Conservation (phyloP, 1,284 basidiomycete species). For the Chalciporus sp. region DNA sequence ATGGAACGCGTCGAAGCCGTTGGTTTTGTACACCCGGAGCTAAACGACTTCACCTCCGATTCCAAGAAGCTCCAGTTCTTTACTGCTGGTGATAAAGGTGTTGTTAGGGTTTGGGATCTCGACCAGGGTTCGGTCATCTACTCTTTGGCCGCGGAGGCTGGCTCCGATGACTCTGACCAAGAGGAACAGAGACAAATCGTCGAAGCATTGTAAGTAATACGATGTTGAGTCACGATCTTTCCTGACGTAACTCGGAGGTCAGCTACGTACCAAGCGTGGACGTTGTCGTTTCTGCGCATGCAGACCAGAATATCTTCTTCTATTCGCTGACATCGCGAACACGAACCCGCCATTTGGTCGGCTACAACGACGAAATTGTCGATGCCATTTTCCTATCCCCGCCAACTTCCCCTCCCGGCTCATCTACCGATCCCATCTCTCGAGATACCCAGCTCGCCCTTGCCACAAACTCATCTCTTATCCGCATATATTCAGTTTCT, state of each 20-base stretch:
- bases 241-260: slow-evolving; percentile 25
- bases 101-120: slow-evolving; percentile 84
- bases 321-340: slow-evolving; percentile 69
- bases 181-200: slow-evolving; percentile 81
- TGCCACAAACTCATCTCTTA: slow-evolving; percentile 93
- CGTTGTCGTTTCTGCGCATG: slow-evolving; percentile 87
- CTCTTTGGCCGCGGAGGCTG: slow-evolving; percentile 57
- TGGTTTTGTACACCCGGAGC: slow-evolving; percentile 64
- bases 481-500: slow-evolving; percentile 81
- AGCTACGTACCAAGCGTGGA: slow-evolving; percentile 71
- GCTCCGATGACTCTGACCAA: slow-evolving; percentile 51
- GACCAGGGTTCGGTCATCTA: slow-evolving; percentile 65
- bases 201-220: slow-evolving; percentile 62
- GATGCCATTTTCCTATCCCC: slow-evolving; percentile 80
- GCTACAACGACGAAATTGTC: slow-evolving; percentile 98
- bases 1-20: slow-evolving; percentile 88
- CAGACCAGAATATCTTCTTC: slow-evolving; percentile 96
- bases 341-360: slow-evolving; percentile 86
- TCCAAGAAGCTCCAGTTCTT: slow-evolving; percentile 64
- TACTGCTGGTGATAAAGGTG: slow-evolving; percentile 88
- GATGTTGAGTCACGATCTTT: slow-evolving; percentile 10
- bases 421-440: slow-evolving; percentile 18
- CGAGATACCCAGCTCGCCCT: slow-evolving; percentile 82
- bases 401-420: slow-evolving; percentile 16
- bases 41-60: slow-evolving; percentile 46